A percentile compares a stretch with the other conserved stretches of the same genome.
These are phyloP conservation scores for Eimeria necatrix DNA, from an alignment of 169 alveolate species.

Conservation along the genomic window DNA sequence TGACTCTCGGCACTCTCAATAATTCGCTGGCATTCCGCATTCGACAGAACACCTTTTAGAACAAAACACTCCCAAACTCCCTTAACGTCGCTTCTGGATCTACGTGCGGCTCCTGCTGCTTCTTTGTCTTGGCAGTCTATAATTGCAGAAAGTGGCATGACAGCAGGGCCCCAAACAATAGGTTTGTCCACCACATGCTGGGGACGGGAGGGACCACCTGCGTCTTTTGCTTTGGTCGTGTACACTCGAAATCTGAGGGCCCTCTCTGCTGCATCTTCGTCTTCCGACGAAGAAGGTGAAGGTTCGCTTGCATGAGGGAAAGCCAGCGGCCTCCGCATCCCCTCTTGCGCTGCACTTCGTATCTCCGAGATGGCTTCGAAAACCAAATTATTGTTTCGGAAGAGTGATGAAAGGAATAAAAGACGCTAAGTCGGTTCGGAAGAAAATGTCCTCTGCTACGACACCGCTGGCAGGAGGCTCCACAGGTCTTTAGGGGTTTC, in stretches of 20 bases:
- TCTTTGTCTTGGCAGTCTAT: neutral
- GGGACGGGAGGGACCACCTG: neutral
- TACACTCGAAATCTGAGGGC: slow-evolving; percentile 53
- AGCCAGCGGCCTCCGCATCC: no score
- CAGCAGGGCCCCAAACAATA: slow-evolving; percentile 38
- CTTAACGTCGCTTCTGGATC: neutral
- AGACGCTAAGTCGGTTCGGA: no score
- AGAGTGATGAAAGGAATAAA: no score
- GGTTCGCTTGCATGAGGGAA: no score
- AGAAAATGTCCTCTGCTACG: no score
- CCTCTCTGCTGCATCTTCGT: slow-evolving; percentile 55
- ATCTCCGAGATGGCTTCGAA: no score
- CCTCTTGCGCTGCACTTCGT: no score
- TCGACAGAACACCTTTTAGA: slow-evolving; percentile 48
- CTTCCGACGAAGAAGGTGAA: neutral
- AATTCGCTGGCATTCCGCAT: slow-evolving; percentile 73
- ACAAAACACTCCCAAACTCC: slow-evolving; percentile 70
- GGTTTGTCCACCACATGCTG: slow-evolving; percentile 70
- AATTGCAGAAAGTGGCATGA: slow-evolving; percentile 29
- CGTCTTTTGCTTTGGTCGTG: slow-evolving; percentile 4
- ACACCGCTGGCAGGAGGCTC: no score
- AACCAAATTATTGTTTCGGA: no score
- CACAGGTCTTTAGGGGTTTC: no score
- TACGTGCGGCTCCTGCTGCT: neutral
- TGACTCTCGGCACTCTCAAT: slow-evolving; percentile 46